Evolutionary conservation across 2,329 filamentous ascomycete species (phyloP), one percentile per base, ranked within the genome.

Genomic region (Dendryphion nanum): DNA sequence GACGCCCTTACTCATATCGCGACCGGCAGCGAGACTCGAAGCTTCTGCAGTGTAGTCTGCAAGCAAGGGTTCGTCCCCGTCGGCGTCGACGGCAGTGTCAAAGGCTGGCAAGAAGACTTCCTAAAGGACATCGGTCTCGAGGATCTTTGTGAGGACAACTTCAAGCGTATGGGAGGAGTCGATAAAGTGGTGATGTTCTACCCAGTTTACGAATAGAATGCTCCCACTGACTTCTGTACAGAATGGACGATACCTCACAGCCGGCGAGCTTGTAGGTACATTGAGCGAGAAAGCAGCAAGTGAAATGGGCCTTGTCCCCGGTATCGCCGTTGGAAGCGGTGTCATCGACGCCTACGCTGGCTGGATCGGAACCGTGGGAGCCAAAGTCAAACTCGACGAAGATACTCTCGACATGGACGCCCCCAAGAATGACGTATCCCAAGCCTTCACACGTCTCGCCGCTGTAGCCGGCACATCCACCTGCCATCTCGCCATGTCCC

Each of bases 341-440:
- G 93, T 98, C 48, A 98, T 98, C 59, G 93, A 98, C 64, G 93
- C 93, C 14, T 98, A 98, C 59, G 93, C 93, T 42, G 93, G 93
- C 48, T 98, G 93, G 93, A 93, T 98, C 52, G 93, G 93, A 44
- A 97, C 93, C 1, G 93, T 98, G n/a, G 93, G 93, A 41, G 91
- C 93, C 44, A 96, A 96, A 67, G 88, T 96, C 53, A 79, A 89
- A 50, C 78, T 94, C 13, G 75, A 77, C 28, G 70, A 75, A 40
- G 80, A 85, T 39, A 77, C 85, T 33, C 76, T 91, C 26, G 83
- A 85, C 60, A 74, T 79, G 42, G 77, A 77, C 23, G 75, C 77
- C 4, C 77, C 86, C 2, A 82, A 85, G 59, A 94, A 95, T 67
- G 89, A 95, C 61, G 79, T 93, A n/a, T 80, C 85, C 2, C 89